Evolutionary conservation across 2,329 filamentous ascomycete species (phyloP), one percentile per base, ranked within the genome.

Genomic region (Xylaria sp.): DNA sequence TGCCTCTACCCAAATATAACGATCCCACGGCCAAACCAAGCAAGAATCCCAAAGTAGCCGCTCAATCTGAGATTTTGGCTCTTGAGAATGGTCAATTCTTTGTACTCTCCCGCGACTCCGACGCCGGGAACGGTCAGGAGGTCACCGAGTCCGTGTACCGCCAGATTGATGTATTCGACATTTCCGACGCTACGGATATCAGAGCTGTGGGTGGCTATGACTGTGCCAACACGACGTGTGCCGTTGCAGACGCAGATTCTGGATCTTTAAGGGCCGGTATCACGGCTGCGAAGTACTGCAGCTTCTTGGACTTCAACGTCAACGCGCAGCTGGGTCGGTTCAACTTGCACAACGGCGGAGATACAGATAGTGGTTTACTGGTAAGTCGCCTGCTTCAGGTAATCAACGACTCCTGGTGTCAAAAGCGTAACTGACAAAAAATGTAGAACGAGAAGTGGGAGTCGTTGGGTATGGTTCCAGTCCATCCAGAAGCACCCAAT

Each of bases 371-470:
- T 0, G 80, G 78, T 0, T 79, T 93, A 44, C 76, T 94, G 7
- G 76, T 77, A 65, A 73, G 76, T 71, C 9, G 20, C 54, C 20
- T 23, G 20, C 2, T 4, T 23, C 13, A 8, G 25, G 1, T 4
- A 6, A 1, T 5, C 7, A 7, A 10, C 41, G 23, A 10, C 48
- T 39, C 2, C 7, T 10, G 3, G 2, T 39, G 25, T 25, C 2
- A 37, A 1, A 23, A 7, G n/a, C 5, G 44, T 59, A 52, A 55
- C 72, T 76, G 63, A 73, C 64, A 15, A 3, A 1, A 20, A 39
- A 13, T 23, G 10, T 13, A 78, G 77, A 93, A 93, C 74, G 91
- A 94, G 83, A 94, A 94, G 77, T 94, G 91, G 91, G 91, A 94
- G 82, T 88, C 87, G 23, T 80, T 94, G 57, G 87, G 88, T 2